Evolutionary conservation across 768 basidiomycete species (phyloP), one percentile per base, ranked within the genome.

Genomic region (Mycena sanguinolenta): DNA sequence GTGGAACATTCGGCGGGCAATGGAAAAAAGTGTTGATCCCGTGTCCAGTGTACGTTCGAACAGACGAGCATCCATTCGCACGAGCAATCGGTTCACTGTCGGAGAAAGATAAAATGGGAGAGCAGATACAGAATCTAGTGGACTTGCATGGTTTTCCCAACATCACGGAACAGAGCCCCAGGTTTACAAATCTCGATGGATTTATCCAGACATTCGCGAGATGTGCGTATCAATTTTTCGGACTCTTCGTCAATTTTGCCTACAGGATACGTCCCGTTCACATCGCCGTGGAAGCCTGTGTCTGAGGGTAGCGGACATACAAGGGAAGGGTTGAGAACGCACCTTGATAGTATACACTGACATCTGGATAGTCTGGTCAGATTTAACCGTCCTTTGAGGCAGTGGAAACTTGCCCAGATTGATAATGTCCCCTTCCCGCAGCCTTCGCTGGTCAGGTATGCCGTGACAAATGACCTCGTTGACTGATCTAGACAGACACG

Each of bases 401-500:
- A 59, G 59, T 34, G 68, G 46, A 61, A 65, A 78, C 85, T 68
- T 71, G 92, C 94, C 96, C 61, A 99, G 90, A 81, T 99, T 99
- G 79, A 99, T 84, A 73, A 99, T 99, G 82, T 99, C 98, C 21
- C 98, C 98, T 73, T 98, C 95, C 75, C 87, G 87, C 73, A 96
- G 80, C 75, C 90, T 92, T 71, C 94, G 84, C 77, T 92, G 86
- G 83, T 97, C 95, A 42, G 97, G 96, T 71, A 97, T 97, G 65
- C 97, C 98, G 79, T 99, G 98, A 80, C 98, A 99, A 75, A 99
- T 97, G 59, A 89, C 93, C 81, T 99, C 97, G 79, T 99, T 99
- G 27, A 99, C 82, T 49, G 95, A 96, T 25, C 95, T 94, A 74
- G 27, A 50, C 54, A 63, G 61, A 58, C 25, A 16, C 46, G 25